Evolutionary conservation across 495 filamentous ascomycete genomes (phyloP).

Genomic region (Xylaria venustula): DNA sequence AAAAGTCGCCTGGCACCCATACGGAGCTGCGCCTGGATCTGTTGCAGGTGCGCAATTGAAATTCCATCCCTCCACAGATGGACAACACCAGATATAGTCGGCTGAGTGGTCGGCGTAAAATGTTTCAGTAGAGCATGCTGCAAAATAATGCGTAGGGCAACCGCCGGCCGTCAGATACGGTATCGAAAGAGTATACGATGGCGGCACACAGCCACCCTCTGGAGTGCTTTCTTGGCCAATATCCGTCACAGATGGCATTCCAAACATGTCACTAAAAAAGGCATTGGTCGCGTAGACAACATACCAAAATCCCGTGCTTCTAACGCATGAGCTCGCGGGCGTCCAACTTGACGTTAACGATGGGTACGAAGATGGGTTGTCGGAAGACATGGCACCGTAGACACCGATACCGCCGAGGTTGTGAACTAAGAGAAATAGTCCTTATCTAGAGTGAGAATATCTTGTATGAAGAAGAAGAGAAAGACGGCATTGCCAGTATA

Average conservation of each 20-base stretch:
- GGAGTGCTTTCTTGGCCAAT: neutral
- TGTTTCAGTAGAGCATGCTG: neutral
- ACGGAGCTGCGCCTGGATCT: neutral
- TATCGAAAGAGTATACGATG: neutral
- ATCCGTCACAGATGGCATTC: neutral
- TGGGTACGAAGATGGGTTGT: neutral
- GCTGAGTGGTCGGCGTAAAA: neutral
- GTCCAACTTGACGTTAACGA: neutral
- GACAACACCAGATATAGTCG: neutral
- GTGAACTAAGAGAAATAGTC: neutral
- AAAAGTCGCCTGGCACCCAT: neutral
- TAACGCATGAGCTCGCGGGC: neutral
- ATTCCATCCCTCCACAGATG: neutral
- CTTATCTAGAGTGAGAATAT: too few species aligned
- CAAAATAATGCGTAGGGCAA: neutral
- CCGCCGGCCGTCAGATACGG: neutral
- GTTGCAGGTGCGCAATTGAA: slow-evolving; percentile 1
- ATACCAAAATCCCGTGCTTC: slow-evolving; percentile 1
- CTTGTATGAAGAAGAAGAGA: too few species aligned
- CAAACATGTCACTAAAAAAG: neutral
- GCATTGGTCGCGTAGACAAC: neutral
- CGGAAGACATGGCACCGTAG: neutral
- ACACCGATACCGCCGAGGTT: neutral
- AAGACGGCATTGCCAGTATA: too few species aligned
- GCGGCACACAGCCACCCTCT: neutral